Base-by-base conservation (phyloP, 495 filamentous ascomycete species). In the Rostrohypoxylon terebratum region DNA sequence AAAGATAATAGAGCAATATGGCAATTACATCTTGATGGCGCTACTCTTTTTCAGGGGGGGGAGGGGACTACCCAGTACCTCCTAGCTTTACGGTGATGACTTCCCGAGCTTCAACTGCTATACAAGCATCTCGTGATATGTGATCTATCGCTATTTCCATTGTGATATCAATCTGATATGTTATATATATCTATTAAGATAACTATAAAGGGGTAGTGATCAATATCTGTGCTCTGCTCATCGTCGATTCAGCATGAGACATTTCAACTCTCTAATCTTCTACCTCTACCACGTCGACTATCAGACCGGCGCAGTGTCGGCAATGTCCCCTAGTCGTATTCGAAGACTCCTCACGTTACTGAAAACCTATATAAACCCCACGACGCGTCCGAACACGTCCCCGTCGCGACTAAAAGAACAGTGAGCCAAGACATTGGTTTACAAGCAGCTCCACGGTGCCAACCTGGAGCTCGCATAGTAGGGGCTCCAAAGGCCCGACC, bases 1-100 rank as follows among this genome's bases (percentile, higher is more conserved):
- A 16, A 65, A 44, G 23, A 23, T 11, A 44, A 14, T 16, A 38
- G 40, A 50, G 20, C 16, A 50, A 16, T 0, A 54, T 54, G 38
- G 54, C 10, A 55, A 51, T 28, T 28, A 36, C 61, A 14, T 51
- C 61, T 64, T 54, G 48, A 69, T 59, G 59, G 61, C 40, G 48
- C 57, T 48, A n/a, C n/a, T 21, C 18, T 5, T 40, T 44, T 8
- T 8, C 7, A n/a, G 11, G 11, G 6, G 45, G 21, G 57, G 10
- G 11, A 6, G 6, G 45, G 21, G 57, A 65, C 61, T 62, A 57
- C 36, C 28, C 28, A 28, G 36, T 38, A 38, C 60, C 21, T 47
- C 34, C 21, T 42, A 5, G 36, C 38, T 14, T 10, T 34, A 21
- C 44, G 34, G 57, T 11, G 38, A 68, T 48, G 50, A 25, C 71